Conservation (phyloP, 331 rosid genomes). For the Quercus tomentella region DNA sequence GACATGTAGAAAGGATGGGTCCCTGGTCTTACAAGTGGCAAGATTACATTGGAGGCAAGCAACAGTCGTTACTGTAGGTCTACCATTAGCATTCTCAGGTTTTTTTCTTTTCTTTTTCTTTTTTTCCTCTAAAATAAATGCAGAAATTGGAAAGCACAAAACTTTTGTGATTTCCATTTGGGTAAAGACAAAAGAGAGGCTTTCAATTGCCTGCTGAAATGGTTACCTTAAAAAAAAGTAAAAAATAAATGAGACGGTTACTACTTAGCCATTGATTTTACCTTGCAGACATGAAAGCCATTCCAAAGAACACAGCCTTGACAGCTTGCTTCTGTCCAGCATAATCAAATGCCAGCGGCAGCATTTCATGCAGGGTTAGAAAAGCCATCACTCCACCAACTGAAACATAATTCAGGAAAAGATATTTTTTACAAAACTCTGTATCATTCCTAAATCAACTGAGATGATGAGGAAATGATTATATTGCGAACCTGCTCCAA, state of each 20-base stretch:
- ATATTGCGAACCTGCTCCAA: conserved; percentile 73
- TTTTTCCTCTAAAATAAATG: conserved; percentile 1
- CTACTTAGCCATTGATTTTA: conserved; percentile 23
- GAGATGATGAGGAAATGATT: conserved; percentile 8
- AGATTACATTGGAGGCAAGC: background rate
- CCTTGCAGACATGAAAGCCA: conserved; percentile 99
- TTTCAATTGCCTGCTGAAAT: conserved; percentile 14
- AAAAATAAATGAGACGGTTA: too few relatives aligned
- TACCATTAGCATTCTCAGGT: background rate
- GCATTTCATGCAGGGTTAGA: conserved; percentile 93
- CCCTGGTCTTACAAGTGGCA: background rate
- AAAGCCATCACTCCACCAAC: conserved; percentile 99
- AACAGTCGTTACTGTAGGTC: background rate
- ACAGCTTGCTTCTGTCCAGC: conserved; percentile 94
- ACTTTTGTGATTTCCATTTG: background rate
- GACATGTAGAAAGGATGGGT: background rate
- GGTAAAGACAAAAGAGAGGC: background rate
- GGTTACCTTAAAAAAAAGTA: background rate
- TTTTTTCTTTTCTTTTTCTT: background rate
- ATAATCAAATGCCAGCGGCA: conserved; percentile 94
- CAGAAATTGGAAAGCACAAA: background rate
- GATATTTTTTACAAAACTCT: background rate
- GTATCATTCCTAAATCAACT: background rate
- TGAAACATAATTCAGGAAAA: conserved; percentile 25
- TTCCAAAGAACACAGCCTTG: conserved; percentile 91